Percentiles rank a stretch among this genome's conserved stretches.
These are phyloP conservation scores for Plectranthus barbatus DNA, from an alignment of 257 asterid genomes.

Conservation along the genomic window DNA sequence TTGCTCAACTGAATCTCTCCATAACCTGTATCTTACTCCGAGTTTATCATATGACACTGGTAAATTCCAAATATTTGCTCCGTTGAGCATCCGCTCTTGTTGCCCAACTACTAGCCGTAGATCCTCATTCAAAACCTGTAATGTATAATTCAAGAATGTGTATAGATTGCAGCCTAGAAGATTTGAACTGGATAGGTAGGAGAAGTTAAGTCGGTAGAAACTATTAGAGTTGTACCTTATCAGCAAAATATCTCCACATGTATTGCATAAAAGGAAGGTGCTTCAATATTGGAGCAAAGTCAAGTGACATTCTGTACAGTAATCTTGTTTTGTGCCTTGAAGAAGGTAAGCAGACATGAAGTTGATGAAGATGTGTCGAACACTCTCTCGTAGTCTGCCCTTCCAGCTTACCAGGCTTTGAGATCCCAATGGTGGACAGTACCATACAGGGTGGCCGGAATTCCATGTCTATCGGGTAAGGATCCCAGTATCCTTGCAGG, in stretches of 20 bases:
- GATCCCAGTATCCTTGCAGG: constrained; percentile 96
- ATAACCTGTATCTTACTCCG: constrained; percentile 72
- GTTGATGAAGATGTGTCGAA: constrained; percentile 89
- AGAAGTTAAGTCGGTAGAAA: background rate
- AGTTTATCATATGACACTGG: constrained; percentile 86
- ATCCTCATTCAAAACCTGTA: constrained; percentile 82
- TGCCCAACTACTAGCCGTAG: constrained; percentile 75
- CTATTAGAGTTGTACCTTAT: constrained; percentile 39
- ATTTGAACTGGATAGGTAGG: too few species aligned
- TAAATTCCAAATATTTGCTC: constrained; percentile 68
- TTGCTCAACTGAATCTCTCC: constrained; percentile 70
- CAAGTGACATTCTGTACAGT: constrained; percentile 93
- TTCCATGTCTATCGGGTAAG: constrained; percentile 97
- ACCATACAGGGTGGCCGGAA: constrained; percentile 92
- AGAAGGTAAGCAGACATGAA: constrained; percentile 90
- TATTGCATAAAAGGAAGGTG: constrained; percentile 74
- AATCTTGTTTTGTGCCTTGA: constrained; percentile 79
- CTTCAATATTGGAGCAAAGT: constrained; percentile 82
- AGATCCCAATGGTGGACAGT: constrained; percentile 86
- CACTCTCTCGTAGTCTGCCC: constrained; percentile 80
- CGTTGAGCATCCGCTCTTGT: constrained; percentile 67
- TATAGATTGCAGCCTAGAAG: background rate
- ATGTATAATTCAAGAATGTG: background rate
- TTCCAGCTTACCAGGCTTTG: constrained; percentile 81
- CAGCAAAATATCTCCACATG: constrained; percentile 89